Evolutionary conservation across 495 filamentous ascomycete genomes (phyloP).

Genomic region (Chaetomium tenue): DNA sequence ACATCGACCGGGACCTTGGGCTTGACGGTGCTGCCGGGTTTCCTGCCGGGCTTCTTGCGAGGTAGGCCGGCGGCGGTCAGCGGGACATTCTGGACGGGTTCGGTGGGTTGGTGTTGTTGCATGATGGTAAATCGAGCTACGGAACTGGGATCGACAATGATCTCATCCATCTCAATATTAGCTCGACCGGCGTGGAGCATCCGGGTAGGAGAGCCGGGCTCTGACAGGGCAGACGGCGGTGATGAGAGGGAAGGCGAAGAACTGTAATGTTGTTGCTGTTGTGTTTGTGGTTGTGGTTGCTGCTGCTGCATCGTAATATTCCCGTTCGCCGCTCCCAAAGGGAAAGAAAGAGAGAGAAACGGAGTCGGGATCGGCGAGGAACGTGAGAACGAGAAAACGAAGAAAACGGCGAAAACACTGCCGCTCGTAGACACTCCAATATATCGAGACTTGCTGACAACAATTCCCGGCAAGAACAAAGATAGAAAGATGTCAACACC

Average conservation of each 20-base stretch:
- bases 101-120: slow-evolving; percentile 32
- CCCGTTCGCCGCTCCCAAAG: slow-evolving; percentile 19
- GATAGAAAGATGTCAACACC: not conserved
- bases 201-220: slow-evolving; percentile 38
- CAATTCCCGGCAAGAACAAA: not conserved
- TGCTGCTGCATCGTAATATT: slow-evolving; percentile 26
- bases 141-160: slow-evolving; percentile 40
- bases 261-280: slow-evolving; percentile 29
- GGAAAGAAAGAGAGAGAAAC: not conserved
- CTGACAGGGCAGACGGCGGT: slow-evolving; percentile 38
- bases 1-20: slow-evolving; percentile 46
- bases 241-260: slow-evolving; percentile 42
- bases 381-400: not conserved
- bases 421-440: too few relatives aligned
- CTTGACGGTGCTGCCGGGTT: slow-evolving; percentile 51
- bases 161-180: slow-evolving; percentile 42
- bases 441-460: not conserved
- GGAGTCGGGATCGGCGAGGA: not conserved
- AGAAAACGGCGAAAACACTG: too few relatives aligned
- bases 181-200: slow-evolving; percentile 36
- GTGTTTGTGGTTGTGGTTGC: slow-evolving; percentile 17
- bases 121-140: slow-evolving; percentile 34
- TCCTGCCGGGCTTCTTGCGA: slow-evolving; percentile 51
- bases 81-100: slow-evolving; percentile 29
- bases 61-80: slow-evolving; percentile 50